phyloP scores from a whole-genome alignment of 2,329 filamentous ascomycete species.

The Penicillium sp. region DNA sequence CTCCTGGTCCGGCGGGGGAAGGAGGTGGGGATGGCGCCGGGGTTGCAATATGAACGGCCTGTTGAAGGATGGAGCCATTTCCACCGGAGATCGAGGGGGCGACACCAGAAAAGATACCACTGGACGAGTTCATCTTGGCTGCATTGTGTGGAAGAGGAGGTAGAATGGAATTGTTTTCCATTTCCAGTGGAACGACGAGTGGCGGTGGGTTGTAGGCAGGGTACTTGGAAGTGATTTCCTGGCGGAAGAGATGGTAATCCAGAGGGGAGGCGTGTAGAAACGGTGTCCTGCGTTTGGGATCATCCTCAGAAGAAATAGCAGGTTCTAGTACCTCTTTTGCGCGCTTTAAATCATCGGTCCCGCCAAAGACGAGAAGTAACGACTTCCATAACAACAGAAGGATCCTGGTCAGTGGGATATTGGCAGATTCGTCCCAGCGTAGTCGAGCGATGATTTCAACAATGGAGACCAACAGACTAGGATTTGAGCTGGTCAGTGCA shows the following conservation, averaged over 20 bases:
- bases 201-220: slow-evolving; percentile 90
- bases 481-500: slow-evolving; percentile 56
- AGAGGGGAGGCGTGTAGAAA: slow-evolving; percentile 88
- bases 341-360: slow-evolving; percentile 66
- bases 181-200: slow-evolving; percentile 77
- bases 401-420: slow-evolving; percentile 62
- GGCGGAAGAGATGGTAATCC: slow-evolving; percentile 93
- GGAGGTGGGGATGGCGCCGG: slow-evolving; percentile 93
- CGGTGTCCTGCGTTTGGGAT: slow-evolving; percentile 61
- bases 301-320: slow-evolving; percentile 48
- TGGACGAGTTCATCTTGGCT: slow-evolving; percentile 58
- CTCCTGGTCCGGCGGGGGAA: slow-evolving; percentile 75
- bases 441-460: slow-evolving; percentile 66
- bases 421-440: slow-evolving; percentile 63
- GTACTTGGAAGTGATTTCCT: slow-evolving; percentile 97
- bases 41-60: slow-evolving; percentile 97
- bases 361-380: slow-evolving; percentile 80
- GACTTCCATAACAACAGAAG: slow-evolving; percentile 90
- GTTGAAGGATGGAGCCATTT: slow-evolving; percentile 76
- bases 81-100: slow-evolving; percentile 47
- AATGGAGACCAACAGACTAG: slow-evolving; percentile 68
- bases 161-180: slow-evolving; percentile 85
- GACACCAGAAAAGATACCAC: slow-evolving; percentile 59
- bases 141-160: slow-evolving; percentile 78
- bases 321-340: slow-evolving; percentile 67